These are phyloP conservation scores for Castanospermum australe DNA, from an alignment of 306 rosid species.

Conservation along the genomic window DNA sequence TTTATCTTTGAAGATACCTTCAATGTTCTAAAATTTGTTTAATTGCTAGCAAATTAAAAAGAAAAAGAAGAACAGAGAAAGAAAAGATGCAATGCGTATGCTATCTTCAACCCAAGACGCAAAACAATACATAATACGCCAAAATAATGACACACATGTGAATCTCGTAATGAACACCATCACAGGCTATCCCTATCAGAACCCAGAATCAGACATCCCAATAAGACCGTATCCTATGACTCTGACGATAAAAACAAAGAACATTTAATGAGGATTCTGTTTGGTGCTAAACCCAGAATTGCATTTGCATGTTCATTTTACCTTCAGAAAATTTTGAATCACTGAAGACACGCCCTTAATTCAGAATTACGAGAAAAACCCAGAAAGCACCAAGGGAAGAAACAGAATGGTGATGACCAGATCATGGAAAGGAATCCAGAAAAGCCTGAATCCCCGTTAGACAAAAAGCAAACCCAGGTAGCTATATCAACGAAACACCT, in stretches of 20 bases:
- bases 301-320: constrained; percentile 28
- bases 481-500: background rate
- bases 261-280: background rate
- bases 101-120: background rate
- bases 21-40: background rate
- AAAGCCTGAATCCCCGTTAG: background rate
- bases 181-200: background rate
- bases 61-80: background rate
- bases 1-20: background rate
- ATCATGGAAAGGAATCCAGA: background rate
- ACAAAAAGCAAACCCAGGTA: background rate
- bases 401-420: constrained; percentile 2
- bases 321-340: constrained; percentile 13
- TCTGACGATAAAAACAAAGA: background rate
- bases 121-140: constrained; percentile 16
- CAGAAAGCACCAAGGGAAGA: background rate
- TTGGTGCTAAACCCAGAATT: background rate
- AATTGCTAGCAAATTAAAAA: background rate
- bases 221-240: background rate
- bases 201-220: background rate
- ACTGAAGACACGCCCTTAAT: background rate
- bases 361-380: background rate
- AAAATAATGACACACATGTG: constrained; percentile 24
- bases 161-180: constrained; percentile 8
- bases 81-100: background rate